A percentile compares a stretch with the other conserved stretches of the same genome.
Conservation (phyloP, 2,329 filamentous ascomycete genomes). For the Cadophora gregata region DNA sequence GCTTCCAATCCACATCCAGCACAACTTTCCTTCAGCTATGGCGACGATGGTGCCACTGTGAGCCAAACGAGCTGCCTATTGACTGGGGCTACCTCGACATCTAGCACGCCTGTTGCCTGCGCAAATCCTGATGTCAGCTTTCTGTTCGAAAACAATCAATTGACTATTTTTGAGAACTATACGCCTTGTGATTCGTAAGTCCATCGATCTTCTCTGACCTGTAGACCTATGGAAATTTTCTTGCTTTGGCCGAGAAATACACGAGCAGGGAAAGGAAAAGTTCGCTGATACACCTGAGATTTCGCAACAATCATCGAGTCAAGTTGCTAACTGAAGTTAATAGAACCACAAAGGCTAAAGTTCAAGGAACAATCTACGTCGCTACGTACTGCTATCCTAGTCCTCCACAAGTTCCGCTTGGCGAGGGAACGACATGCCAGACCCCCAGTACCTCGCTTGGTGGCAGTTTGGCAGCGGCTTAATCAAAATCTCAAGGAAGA, state of each 20-base stretch:
- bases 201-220: neutral
- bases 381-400: constrained; percentile 18
- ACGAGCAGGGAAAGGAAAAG: too few species aligned
- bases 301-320: neutral
- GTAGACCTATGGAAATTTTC: neutral
- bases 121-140: constrained; percentile 24
- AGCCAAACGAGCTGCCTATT: neutral
- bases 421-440: constrained; percentile 28
- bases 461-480: neutral
- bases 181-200: constrained; percentile 21
- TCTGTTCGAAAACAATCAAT: constrained; percentile 6
- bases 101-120: constrained; percentile 12
- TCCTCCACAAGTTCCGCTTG: constrained; percentile 15
- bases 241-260: too few species aligned
- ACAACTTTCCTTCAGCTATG: constrained; percentile 27
- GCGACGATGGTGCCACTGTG: constrained; percentile 12
- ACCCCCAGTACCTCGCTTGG: constrained; percentile 20
- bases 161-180: constrained; percentile 17
- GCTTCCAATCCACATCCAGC: constrained; percentile 23
- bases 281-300: neutral
- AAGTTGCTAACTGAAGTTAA: neutral
- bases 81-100: constrained; percentile 8
- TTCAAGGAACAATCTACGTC: constrained; percentile 13
- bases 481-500: neutral
- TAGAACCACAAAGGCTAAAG: constrained; percentile 4